phyloP scores from a whole-genome alignment of 495 filamentous ascomycete species.

The Tuber aestivum region DNA sequence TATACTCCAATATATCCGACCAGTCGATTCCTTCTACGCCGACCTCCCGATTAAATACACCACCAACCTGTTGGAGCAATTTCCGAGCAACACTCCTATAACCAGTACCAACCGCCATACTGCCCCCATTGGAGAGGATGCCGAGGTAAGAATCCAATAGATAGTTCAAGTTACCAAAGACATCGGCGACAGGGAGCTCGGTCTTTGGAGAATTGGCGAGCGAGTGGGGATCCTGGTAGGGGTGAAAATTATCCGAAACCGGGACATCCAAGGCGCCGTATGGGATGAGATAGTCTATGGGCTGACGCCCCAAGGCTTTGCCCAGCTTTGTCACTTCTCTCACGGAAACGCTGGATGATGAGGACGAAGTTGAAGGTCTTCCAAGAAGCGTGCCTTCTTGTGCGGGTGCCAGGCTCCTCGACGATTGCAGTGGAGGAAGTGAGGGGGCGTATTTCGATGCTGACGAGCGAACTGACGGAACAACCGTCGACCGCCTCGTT shows the following conservation, averaged over 20 bases:
- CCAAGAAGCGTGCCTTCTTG: conserved; percentile 15
- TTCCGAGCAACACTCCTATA: conserved; percentile 90
- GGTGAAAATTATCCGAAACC: conserved; percentile 40
- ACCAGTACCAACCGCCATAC: conserved; percentile 89
- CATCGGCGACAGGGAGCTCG: conserved; percentile 32
- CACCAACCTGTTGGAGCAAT: conserved; percentile 84
- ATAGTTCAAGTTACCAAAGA: conserved; percentile 53
- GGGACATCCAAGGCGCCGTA: conserved; percentile 36
- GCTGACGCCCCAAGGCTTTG: conserved; percentile 34
- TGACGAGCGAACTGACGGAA: conserved; percentile 21
- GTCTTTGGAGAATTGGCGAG: conserved; percentile 23
- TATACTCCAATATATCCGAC: conserved; percentile 91
- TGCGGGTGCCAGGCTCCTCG: conserved; percentile 10
- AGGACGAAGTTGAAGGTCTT: conserved; percentile 24
- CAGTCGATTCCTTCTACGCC: conserved; percentile 84
- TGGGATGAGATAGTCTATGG: conserved; percentile 42
- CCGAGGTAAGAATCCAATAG: conserved; percentile 78
- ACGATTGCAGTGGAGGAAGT: conserved; percentile 15
- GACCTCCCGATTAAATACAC: conserved; percentile 87
- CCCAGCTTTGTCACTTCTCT: conserved; percentile 38
- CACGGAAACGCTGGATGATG: conserved; percentile 24
- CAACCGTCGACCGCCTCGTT: conserved; percentile 34
- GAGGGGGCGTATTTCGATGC: conserved; percentile 22
- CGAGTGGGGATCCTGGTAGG: conserved; percentile 32
- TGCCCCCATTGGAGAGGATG: conserved; percentile 76